Percentiles rank a stretch among this genome's conserved stretches.
These are phyloP conservation scores for Paecilomyces dactylethromorphus DNA, from an alignment of 2,329 filamentous ascomycete species.

Conservation along the genomic window DNA sequence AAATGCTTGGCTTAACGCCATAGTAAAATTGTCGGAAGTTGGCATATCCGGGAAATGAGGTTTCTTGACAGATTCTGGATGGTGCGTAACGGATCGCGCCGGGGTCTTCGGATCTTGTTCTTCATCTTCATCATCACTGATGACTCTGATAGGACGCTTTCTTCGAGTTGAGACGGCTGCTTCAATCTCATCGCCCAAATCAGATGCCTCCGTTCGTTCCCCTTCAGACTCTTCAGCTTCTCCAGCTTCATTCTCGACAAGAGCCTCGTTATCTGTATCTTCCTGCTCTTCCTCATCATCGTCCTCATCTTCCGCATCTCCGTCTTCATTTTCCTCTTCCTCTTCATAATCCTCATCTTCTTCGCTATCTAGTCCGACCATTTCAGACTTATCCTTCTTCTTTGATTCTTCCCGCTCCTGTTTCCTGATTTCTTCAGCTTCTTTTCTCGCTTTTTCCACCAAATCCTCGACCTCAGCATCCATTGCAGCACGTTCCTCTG, in stretches of 20 bases:
- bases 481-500: conserved; percentile 78
- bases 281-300: conserved; percentile 13
- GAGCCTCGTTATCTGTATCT: conserved; percentile 14
- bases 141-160: conserved; percentile 50
- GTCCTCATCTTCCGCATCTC: conserved; percentile 20
- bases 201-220: conserved; percentile 14
- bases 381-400: conserved; percentile 50
- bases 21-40: conserved; percentile 34
- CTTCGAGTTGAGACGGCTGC: conserved; percentile 43
- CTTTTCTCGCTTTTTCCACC: conserved; percentile 72
- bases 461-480: conserved; percentile 81
- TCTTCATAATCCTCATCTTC: conserved; percentile 38
- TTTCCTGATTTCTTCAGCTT: conserved; percentile 72
- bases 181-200: conserved; percentile 36
- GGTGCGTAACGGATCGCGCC: conserved; percentile 21
- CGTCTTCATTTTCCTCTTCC: conserved; percentile 30
- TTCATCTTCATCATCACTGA: conserved; percentile 61
- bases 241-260: conserved; percentile 25
- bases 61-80: conserved; percentile 25
- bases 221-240: conserved; percentile 37
- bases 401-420: conserved; percentile 65
- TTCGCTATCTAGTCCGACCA: conserved; percentile 50
- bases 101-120: conserved; percentile 35
- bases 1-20: conserved; percentile 85
- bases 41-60: conserved; percentile 64